Base-by-base conservation (phyloP, 1,284 basidiomycete species). In the Melanopsichium pennsylvanicum region DNA sequence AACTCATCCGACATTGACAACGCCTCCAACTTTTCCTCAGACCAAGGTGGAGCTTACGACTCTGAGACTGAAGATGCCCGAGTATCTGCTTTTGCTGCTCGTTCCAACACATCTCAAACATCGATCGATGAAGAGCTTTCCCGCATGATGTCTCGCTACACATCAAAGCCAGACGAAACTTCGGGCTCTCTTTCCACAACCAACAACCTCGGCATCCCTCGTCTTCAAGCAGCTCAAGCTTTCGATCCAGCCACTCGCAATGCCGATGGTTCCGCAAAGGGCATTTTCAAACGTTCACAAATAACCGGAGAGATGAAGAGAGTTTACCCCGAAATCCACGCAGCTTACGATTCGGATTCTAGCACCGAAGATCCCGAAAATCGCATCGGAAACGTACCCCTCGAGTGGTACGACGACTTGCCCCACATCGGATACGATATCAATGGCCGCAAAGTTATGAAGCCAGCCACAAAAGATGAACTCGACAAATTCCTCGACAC, bases 341-440 rank as follows among this genome's bases (percentile, higher is more conserved):
- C 95, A 15, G 90, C 92, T 47, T 98, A 98, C 82, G 94, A 96
- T 76, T 93, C 91, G 43, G 95, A 98, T 83, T 94, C 92, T 41
- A 94, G 92, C 38, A 97, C 93, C 1, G 95, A 98, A 85, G 93
- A 98, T 74, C 87, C 88, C 63, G 90, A 91, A 29, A 98, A 97
- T 82, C 90, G 94, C 55, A 88, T 97, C 72, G 96, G 96, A 57
- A 88, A 96, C 83, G 86, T 99, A 51, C 96, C 96, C 38, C 89
- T 92, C 85, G 93, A 97, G 81, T 99, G 95, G 93, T 99, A 99
- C 83, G 96, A 98, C 82, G 95, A 98, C 84, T 85, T 99, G 72
- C 96, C 96, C n/a, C 96, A 99, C 84, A 88, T 99, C 78, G 96
- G 96, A 40, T 99, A 99, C 84, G 88, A 93, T 82, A 89, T 98